These are phyloP conservation scores for Gymnopilus dilepis DNA, from an alignment of 768 basidiomycete genomes.

Conservation along the genomic window DNA sequence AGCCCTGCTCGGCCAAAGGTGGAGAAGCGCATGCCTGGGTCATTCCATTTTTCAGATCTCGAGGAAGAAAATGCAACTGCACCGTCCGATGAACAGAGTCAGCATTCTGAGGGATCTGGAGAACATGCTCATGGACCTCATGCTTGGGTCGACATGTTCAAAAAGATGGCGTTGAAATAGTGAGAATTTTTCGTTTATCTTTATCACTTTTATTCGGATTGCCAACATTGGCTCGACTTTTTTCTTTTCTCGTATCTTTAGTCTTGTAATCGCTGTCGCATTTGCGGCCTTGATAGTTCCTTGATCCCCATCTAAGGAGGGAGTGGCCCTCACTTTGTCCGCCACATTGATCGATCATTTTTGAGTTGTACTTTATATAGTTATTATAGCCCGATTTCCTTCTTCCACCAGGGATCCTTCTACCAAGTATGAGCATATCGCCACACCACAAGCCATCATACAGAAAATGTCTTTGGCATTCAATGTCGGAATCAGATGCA, in stretches of 20 bases:
- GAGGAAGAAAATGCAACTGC: constrained; percentile 6
- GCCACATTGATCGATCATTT: too few species aligned
- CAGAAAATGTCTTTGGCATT: too few species aligned
- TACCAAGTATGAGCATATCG: too few species aligned
- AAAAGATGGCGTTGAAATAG: constrained; percentile 32
- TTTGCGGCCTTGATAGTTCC: not conserved
- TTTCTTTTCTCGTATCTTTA: not conserved
- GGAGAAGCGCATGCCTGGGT: constrained; percentile 52
- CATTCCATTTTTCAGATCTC: constrained; percentile 42
- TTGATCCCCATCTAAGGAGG: too few species aligned
- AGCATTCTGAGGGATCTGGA: not conserved
- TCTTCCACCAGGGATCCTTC: too few species aligned
- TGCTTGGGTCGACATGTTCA: constrained; percentile 38
- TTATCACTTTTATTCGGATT: not conserved
- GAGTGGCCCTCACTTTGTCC: too few species aligned
- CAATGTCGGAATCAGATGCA: too few species aligned
- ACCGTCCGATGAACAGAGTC: not conserved
- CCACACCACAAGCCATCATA: too few species aligned
- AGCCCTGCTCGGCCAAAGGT: constrained; percentile 4
- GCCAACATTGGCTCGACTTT: not conserved
- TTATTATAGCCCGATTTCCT: too few species aligned
- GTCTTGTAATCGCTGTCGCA: not conserved
- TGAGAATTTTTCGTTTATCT: constrained; percentile 23
- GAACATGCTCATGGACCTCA: not conserved
- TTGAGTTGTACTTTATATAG: too few species aligned